phyloP scores from a whole-genome alignment of 495 filamentous ascomycete species.

The Xylaria longipes region DNA sequence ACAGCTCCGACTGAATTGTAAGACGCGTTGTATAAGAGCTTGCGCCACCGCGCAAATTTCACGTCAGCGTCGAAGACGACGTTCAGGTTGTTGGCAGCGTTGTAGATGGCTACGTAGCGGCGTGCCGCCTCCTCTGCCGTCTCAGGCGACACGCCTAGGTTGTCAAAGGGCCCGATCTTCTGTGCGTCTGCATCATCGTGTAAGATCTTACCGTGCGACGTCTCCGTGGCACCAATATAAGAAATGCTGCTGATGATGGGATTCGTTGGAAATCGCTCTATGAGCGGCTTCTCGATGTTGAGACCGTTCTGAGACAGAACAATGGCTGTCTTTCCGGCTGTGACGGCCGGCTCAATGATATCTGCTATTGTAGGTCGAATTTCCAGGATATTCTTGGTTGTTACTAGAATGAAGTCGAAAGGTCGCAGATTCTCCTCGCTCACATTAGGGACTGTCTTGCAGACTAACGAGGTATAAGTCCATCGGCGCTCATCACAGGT shows the following conservation, averaged over 20 bases:
- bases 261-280: constrained; percentile 57
- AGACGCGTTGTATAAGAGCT: constrained; percentile 58
- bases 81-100: constrained; percentile 39
- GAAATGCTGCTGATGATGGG: constrained; percentile 59
- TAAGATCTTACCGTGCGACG: constrained; percentile 49
- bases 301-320: constrained; percentile 69
- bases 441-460: constrained; percentile 49
- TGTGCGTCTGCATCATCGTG: constrained; percentile 52
- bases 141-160: constrained; percentile 35
- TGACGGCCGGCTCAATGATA: constrained; percentile 57
- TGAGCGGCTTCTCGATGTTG: constrained; percentile 65
- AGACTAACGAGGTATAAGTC: constrained; percentile 30
- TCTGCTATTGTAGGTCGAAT: constrained; percentile 42
- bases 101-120: constrained; percentile 51
- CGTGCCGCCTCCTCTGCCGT: constrained; percentile 36
- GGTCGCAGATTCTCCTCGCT: constrained; percentile 31
- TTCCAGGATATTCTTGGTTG: constrained; percentile 59
- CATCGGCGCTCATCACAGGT: not conserved
- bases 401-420: constrained; percentile 60
- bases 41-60: constrained; percentile 52
- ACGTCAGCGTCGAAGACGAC: constrained; percentile 46
- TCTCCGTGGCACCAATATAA: constrained; percentile 58
- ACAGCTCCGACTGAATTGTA: constrained; percentile 56
- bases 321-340: constrained; percentile 55
- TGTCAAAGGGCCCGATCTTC: constrained; percentile 54